Conservation (phyloP, 805 yeast genomes). For the Candida ortonii region DNA sequence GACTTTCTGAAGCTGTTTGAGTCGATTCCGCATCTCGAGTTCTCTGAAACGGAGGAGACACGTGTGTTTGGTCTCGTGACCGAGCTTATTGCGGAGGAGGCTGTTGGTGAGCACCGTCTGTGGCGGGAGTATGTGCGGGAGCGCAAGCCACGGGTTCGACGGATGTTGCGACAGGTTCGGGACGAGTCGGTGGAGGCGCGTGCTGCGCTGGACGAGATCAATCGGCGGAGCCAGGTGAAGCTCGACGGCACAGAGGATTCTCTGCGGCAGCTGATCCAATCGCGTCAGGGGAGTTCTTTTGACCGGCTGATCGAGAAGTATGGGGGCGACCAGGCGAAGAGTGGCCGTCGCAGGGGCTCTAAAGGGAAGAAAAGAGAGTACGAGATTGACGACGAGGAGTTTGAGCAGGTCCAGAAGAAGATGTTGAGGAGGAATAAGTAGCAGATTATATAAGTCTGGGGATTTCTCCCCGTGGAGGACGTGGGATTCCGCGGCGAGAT, state of each 20-base stretch:
- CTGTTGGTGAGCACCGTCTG: conserved; percentile 27
- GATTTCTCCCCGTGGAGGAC: too few relatives aligned
- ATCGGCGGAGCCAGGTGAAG: conserved; percentile 31
- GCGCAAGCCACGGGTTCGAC: conserved; percentile 45
- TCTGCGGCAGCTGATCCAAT: conserved; percentile 47
- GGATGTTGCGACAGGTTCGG: conserved; percentile 48
- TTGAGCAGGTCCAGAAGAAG: conserved; percentile 42
- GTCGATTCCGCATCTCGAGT: conserved; percentile 72
- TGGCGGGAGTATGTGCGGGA: conserved; percentile 48
- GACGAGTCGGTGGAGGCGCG: conserved; percentile 68
- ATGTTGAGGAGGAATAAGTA: conserved; percentile 15
- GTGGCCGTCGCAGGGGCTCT: conserved; percentile 28
- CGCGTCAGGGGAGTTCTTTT: conserved; percentile 44
- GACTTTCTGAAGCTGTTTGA: conserved; percentile 71
- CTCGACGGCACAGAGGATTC: conserved; percentile 37
- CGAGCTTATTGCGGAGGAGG: conserved; percentile 38
- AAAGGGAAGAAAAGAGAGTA: conserved; percentile 19
- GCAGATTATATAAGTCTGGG: conserved; percentile 2
- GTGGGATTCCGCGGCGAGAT: too few relatives aligned
- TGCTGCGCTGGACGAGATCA: conserved; percentile 39
- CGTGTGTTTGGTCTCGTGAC: conserved; percentile 56
- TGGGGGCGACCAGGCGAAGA: conserved; percentile 30
- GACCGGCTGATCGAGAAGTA: conserved; percentile 50
- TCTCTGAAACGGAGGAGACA: conserved; percentile 54
- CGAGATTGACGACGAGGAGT: conserved; percentile 51